Percentiles rank a stretch among this genome's conserved stretches.
phyloP scores from a whole-genome alignment of 169 alveolate species.

The Plasmodium vivax region DNA sequence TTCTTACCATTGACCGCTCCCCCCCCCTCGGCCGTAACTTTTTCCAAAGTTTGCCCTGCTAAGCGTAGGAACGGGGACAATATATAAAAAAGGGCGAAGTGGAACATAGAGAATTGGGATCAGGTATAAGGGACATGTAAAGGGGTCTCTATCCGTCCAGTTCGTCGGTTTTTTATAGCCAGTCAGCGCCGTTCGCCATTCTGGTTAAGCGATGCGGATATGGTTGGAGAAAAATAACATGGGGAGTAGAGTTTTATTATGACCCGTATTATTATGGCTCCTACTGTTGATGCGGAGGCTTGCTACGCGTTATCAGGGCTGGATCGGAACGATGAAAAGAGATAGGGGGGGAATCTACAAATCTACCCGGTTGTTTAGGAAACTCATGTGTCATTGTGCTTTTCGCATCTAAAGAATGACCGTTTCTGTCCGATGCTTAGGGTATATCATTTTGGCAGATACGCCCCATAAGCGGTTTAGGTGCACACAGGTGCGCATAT shows the following conservation, averaged over 20 bases:
- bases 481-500: background rate
- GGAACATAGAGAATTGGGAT: conserved; percentile 9
- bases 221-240: background rate
- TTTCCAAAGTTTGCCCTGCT: conserved; percentile 92
- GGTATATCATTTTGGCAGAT: background rate
- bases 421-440: background rate
- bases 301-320: conserved; percentile 87
- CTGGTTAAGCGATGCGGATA: background rate
- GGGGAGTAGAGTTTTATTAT: background rate
- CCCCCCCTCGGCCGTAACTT: conserved; percentile 90
- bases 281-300: conserved; percentile 77
- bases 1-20: conserved; percentile 88
- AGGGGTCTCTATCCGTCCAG: conserved; percentile 73
- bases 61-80: conserved; percentile 81
- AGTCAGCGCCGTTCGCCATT: background rate
- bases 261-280: background rate
- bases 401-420: background rate
- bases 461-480: background rate
- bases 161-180: conserved; percentile 13
- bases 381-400: background rate
- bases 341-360: conserved; percentile 82
- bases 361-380: background rate
- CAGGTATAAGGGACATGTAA: background rate
- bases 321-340: conserved; percentile 89
- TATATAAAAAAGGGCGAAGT: conserved; percentile 74